A percentile compares a stretch with the other conserved stretches of the same genome.
Evolutionary conservation across 306 rosid genomes (phyloP).

Genomic region (Dalbergia cultrata): DNA sequence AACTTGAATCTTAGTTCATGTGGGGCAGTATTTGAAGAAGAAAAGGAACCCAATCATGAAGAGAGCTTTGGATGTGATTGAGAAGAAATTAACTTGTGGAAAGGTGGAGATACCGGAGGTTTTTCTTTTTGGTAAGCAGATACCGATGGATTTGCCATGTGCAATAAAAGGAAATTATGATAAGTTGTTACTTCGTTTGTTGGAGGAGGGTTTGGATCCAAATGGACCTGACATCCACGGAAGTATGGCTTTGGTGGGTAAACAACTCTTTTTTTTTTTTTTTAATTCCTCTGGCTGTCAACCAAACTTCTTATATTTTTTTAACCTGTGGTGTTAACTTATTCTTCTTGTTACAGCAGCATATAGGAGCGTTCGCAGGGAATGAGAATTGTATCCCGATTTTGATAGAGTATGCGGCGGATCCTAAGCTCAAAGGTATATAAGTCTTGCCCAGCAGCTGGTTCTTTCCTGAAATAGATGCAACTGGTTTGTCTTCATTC

Average conservation of each 20-base stretch:
- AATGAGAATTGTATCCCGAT: constrained; percentile 71
- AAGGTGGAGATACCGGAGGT: constrained; percentile 83
- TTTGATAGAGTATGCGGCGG: constrained; percentile 70
- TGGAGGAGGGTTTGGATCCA: constrained; percentile 75
- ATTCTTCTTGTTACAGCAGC: constrained; percentile 59
- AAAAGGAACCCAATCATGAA: constrained; percentile 76
- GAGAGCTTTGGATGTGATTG: constrained; percentile 75
- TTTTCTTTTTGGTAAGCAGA: too few relatives aligned
- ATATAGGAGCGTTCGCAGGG: constrained; percentile 76
- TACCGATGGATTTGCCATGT: constrained; percentile 78
- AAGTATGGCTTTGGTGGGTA: constrained; percentile 78
- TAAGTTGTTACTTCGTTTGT: constrained; percentile 67
- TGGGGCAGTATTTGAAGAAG: constrained; percentile 74
- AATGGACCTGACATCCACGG: constrained; percentile 72
- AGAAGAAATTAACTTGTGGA: constrained; percentile 86
- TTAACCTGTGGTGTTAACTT: not conserved
- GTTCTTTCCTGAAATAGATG: too few relatives aligned
- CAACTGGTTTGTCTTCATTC: too few relatives aligned
- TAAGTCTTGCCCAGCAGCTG: too few relatives aligned
- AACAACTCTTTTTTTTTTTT: constrained; percentile 9
- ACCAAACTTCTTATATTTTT: not conserved
- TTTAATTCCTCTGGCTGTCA: too few relatives aligned
- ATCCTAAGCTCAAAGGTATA: constrained; percentile 82
- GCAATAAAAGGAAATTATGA: constrained; percentile 84
- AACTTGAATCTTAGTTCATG: not conserved